A percentile compares a stretch with the other conserved stretches of the same genome.
Conservation (phyloP, 192 early-diverging fungal species). For the Helicostylum pulchrum region DNA sequence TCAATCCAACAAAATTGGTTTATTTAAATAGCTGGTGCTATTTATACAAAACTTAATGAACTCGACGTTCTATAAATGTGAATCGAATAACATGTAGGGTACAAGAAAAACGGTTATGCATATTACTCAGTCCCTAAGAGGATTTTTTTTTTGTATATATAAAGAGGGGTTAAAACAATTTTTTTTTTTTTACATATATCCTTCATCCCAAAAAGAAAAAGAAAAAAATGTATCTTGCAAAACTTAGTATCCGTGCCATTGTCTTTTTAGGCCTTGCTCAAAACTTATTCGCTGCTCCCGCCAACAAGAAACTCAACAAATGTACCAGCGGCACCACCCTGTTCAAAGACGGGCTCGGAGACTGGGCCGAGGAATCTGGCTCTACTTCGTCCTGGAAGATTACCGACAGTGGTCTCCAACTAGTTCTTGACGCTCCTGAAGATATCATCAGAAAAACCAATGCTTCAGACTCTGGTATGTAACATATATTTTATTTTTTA, state of each 20-base stretch:
- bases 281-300: not conserved
- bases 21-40: no score
- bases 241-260: not conserved
- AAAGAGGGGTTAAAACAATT: no score
- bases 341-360: not conserved
- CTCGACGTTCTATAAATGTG: no score
- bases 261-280: not conserved
- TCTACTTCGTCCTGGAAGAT: not conserved
- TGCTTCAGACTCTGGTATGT: not conserved
- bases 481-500: not conserved
- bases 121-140: no score
- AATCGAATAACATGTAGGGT: no score
- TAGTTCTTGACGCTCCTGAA: not conserved
- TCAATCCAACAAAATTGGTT: no score
- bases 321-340: not conserved
- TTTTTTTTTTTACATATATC: no score
- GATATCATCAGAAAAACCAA: not conserved
- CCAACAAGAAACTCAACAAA: not conserved
- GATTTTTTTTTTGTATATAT: no score
- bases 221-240: not conserved
- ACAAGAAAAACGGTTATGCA: no score
- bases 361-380: not conserved
- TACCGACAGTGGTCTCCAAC: not conserved
- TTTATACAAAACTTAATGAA: no score
- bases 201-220: no score